A percentile compares a stretch with the other conserved stretches of the same genome.
These are phyloP conservation scores for Yarrowia osloensis DNA, from an alignment of 805 yeast genomes.

Conservation along the genomic window DNA sequence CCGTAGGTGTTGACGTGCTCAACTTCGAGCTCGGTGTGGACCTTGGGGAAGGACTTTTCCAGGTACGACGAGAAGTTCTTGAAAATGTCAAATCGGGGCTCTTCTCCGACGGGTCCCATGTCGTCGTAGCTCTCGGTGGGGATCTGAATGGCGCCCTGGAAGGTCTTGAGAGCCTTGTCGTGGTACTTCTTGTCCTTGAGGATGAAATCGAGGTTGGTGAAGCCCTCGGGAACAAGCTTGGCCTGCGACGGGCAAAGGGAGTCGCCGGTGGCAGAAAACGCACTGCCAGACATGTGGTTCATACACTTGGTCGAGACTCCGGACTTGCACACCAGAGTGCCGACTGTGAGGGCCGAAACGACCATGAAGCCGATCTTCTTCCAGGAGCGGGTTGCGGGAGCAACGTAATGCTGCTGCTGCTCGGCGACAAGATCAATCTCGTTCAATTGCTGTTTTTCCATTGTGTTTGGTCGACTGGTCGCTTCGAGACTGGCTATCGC, in stretches of 20 bases:
- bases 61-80: slow-evolving; percentile 56
- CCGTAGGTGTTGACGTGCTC: slow-evolving; percentile 64
- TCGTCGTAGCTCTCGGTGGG: slow-evolving; percentile 67
- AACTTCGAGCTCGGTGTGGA: slow-evolving; percentile 52
- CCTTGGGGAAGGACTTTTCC: slow-evolving; percentile 55
- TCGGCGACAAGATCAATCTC: neutral
- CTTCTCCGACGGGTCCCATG: slow-evolving; percentile 52
- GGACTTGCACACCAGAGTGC: slow-evolving; percentile 5
- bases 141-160: slow-evolving; percentile 57
- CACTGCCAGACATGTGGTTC: neutral
- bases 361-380: slow-evolving; percentile 9
- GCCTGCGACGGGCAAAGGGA: slow-evolving; percentile 13
- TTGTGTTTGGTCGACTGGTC: neutral
- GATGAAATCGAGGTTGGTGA: slow-evolving; percentile 10
- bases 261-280: neutral
- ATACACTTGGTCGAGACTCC: slow-evolving; percentile 1
- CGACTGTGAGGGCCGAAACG: slow-evolving; percentile 6
- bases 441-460: slow-evolving; percentile 24
- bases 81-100: slow-evolving; percentile 53
- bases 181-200: slow-evolving; percentile 11
- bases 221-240: neutral
- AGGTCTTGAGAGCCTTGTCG: slow-evolving; percentile 2
- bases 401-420: slow-evolving; percentile 3
- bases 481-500: neutral
- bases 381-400: slow-evolving; percentile 7